Percentiles rank a stretch among this genome's conserved stretches.
phyloP scores from a whole-genome alignment of 768 basidiomycete genomes.

The Lactarius quietus region DNA sequence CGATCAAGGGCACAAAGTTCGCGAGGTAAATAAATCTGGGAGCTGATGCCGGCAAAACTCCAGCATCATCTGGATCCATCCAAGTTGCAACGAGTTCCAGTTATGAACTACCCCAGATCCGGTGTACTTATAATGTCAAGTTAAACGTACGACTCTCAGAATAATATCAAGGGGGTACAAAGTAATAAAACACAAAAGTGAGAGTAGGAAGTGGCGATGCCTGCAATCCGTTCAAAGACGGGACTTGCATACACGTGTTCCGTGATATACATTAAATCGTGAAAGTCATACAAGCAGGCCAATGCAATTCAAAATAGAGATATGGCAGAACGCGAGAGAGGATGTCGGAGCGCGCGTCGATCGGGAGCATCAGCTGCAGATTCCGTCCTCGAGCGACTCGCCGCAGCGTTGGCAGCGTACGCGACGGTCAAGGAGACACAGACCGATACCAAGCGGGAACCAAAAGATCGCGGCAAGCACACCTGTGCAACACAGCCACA shows the following conservation, averaged over 20 bases:
- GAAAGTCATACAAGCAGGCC: not conserved
- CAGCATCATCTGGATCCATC: not conserved
- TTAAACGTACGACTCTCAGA: not conserved
- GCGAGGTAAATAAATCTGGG: not conserved
- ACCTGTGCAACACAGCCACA: conserved; percentile 40
- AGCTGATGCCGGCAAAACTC: not conserved
- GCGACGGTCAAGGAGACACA: conserved; percentile 71
- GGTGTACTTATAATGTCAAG: not conserved
- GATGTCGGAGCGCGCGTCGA: no score
- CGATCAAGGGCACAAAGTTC: not conserved
- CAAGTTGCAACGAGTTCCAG: not conserved
- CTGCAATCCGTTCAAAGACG: not conserved
- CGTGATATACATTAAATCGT: not conserved
- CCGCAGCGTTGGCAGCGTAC: conserved; percentile 61
- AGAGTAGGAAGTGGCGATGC: not conserved
- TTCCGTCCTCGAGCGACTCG: conserved; percentile 36
- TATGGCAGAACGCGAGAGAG: not conserved
- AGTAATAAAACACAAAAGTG: not conserved
- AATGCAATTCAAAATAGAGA: not conserved
- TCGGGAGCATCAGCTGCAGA: conserved; percentile 15
- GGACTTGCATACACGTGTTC: not conserved
- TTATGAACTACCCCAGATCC: no score
- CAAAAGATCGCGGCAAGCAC: conserved; percentile 78
- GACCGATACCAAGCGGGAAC: conserved; percentile 80
- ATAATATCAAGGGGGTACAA: not conserved